Percentiles rank a stretch among this genome's conserved stretches.
Conservation (phyloP, 306 rosid species). For the Crotalaria pallida region DNA sequence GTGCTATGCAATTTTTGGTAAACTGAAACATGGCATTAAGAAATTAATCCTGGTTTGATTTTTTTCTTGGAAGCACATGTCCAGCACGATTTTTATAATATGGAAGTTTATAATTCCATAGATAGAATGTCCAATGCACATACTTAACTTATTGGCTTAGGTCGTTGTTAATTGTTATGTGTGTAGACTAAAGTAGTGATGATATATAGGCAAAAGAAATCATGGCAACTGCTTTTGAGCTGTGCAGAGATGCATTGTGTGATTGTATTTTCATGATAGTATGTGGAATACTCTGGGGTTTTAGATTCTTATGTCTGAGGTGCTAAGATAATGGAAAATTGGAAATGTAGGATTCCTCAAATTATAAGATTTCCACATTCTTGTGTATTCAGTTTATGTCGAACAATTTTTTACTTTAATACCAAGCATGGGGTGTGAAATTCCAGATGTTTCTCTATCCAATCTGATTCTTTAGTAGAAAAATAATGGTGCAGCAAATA, state of each 20-base stretch:
- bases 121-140: constrained; percentile 20
- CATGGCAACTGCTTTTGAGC: constrained; percentile 8
- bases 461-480: neutral
- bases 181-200: neutral
- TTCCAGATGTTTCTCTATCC: neutral
- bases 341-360: neutral
- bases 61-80: neutral
- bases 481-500: neutral
- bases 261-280: neutral
- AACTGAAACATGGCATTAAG: no score
- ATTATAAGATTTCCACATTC: neutral
- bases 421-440: neutral
- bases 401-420: neutral
- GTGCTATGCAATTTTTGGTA: no score
- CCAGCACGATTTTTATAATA: neutral
- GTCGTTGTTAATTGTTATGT: neutral
- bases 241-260: neutral
- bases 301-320: neutral
- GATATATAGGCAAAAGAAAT: neutral
- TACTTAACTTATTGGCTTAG: neutral
- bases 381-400: neutral
- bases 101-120: neutral
- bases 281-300: neutral
- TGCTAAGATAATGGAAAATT: neutral
- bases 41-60: constrained; percentile 4